Percentiles rank a stretch among this genome's conserved stretches.
Evolutionary conservation across 768 basidiomycete genomes (phyloP).

Genomic region (Pisolithus orientalis): DNA sequence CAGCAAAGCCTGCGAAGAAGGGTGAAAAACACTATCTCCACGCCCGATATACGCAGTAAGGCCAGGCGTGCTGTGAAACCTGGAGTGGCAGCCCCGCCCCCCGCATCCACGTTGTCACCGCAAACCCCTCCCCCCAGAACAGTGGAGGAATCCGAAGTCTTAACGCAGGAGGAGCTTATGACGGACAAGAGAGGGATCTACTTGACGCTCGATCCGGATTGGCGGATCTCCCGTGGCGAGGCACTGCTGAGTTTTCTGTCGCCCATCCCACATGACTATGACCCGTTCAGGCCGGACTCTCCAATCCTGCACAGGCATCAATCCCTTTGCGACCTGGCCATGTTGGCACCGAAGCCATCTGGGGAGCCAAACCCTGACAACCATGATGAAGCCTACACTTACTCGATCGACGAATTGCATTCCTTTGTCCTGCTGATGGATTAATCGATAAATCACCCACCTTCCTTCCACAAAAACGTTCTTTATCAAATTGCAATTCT

Average conservation of each 20-base stretch:
- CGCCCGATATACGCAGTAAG: slow-evolving; percentile 15
- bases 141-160: background rate
- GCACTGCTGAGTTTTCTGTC: slow-evolving; percentile 17
- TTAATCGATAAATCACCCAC: background rate
- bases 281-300: slow-evolving; percentile 13
- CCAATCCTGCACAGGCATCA: slow-evolving; percentile 15
- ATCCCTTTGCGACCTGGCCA: slow-evolving; percentile 16
- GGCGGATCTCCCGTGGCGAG: slow-evolving; percentile 17
- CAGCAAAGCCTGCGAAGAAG: slow-evolving; percentile 16
- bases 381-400: background rate
- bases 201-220: slow-evolving; percentile 22
- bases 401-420: slow-evolving; percentile 20
- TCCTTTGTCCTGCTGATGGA: slow-evolving; percentile 13
- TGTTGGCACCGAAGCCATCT: background rate
- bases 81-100: background rate
- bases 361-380: background rate
- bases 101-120: background rate
- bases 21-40: slow-evolving; percentile 16
- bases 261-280: slow-evolving; percentile 15
- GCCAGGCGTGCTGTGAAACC: background rate
- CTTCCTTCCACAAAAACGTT: background rate
- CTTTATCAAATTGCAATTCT: background rate
- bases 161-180: slow-evolving; percentile 4
- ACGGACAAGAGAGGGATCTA: slow-evolving; percentile 20
- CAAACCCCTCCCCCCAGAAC: background rate